phyloP scores from a whole-genome alignment of 129 eudicot genomes.

The Tanacetum coccineum region DNA sequence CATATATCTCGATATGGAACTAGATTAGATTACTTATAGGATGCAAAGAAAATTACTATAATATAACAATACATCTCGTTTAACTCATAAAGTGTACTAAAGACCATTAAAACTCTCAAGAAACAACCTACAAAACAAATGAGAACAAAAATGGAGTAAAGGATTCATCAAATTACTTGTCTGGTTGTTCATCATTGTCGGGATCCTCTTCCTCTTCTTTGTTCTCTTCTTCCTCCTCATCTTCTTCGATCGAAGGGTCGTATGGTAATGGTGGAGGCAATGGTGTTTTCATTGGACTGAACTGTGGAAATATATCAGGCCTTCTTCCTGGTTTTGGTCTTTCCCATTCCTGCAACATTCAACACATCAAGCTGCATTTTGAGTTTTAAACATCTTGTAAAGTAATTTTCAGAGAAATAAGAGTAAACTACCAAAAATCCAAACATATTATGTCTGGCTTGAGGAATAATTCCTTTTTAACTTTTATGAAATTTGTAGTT shows the following conservation, averaged over 20 bases:
- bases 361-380: too few species aligned
- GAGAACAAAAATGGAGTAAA: slow-evolving; percentile 22
- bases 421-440: background rate
- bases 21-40: background rate
- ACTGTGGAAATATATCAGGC: slow-evolving; percentile 79
- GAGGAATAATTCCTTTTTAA: too few species aligned
- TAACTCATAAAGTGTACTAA: background rate
- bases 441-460: too few species aligned
- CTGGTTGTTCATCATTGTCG: slow-evolving; percentile 29
- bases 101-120: background rate
- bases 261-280: slow-evolving; percentile 75
- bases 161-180: slow-evolving; percentile 18
- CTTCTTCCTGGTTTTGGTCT: slow-evolving; percentile 76
- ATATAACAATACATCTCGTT: background rate
- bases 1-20: too few species aligned
- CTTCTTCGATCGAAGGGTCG: slow-evolving; percentile 52
- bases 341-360: slow-evolving; percentile 63
- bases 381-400: background rate
- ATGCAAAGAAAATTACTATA: background rate
- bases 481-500: too few species aligned
- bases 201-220: slow-evolving; percentile 42
- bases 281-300: slow-evolving; percentile 90
- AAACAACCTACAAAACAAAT: background rate
- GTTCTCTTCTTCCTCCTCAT: slow-evolving; percentile 55
- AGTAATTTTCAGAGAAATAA: background rate